phyloP scores from a whole-genome alignment of 768 basidiomycete genomes.

The Termitomyces sp. region DNA sequence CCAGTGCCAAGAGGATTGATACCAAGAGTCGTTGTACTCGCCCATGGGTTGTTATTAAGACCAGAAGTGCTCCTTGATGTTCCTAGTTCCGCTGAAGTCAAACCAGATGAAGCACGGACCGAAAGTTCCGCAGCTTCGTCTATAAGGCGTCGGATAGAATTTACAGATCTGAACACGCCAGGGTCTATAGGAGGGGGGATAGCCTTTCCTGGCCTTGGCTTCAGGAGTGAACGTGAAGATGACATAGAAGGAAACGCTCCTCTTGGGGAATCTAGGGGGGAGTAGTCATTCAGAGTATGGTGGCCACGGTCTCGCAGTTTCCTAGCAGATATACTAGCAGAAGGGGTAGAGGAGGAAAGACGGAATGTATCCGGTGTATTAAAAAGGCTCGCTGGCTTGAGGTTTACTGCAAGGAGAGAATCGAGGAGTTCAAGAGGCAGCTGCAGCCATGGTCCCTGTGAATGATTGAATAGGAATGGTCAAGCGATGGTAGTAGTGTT shows the following conservation, averaged over 20 bases:
- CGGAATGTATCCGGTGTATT: slow-evolving; percentile 39
- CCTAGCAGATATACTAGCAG: slow-evolving; percentile 20
- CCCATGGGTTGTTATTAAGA: slow-evolving; percentile 53
- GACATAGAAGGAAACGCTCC: slow-evolving; percentile 32
- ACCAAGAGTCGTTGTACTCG: slow-evolving; percentile 58
- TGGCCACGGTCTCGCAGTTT: slow-evolving; percentile 47
- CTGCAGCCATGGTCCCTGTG: slow-evolving; percentile 88
- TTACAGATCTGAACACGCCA: slow-evolving; percentile 77
- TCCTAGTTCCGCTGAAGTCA: slow-evolving; percentile 71
- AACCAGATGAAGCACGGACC: slow-evolving; percentile 81
- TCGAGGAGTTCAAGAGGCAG: slow-evolving; percentile 84
- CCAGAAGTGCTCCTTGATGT: slow-evolving; percentile 51
- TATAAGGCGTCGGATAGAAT: slow-evolving; percentile 73
- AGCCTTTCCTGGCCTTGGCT: slow-evolving; percentile 60
- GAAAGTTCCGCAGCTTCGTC: slow-evolving; percentile 89
- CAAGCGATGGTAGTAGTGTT: slow-evolving; percentile 1
- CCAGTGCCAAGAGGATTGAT: slow-evolving; percentile 54
- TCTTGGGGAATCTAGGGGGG: slow-evolving; percentile 46
- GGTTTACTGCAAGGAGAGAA: slow-evolving; percentile 73
- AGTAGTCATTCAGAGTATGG: slow-evolving; percentile 36
- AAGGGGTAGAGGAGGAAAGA: slow-evolving; percentile 27
- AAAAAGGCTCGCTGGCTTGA: slow-evolving; percentile 65
- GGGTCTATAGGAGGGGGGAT: slow-evolving; percentile 88
- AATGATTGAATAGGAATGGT: slow-evolving; percentile 15
- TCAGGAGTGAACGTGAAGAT: slow-evolving; percentile 46